Conservation (phyloP, 139 green algal genomes). For the Chlorella sorokiniana region DNA sequence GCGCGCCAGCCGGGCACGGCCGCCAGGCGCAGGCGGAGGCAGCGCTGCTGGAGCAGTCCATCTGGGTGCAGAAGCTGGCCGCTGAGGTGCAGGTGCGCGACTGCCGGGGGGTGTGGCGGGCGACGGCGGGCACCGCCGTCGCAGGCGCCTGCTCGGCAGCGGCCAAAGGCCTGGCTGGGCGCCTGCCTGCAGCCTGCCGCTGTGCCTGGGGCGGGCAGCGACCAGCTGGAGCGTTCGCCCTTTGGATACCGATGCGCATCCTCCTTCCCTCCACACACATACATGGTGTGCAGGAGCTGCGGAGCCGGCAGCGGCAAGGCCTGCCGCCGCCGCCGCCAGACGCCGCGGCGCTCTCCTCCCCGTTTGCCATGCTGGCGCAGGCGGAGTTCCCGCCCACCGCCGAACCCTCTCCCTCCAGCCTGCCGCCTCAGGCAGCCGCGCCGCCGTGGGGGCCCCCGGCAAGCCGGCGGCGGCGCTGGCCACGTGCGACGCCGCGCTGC, state of each 20-base stretch:
- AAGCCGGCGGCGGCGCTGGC: too few relatives aligned
- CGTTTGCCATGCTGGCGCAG: constrained; percentile 13
- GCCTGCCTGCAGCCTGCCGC: too few relatives aligned
- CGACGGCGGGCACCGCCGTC: too few relatives aligned
- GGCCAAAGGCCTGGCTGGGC: too few relatives aligned
- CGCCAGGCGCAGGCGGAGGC: constrained; percentile 23
- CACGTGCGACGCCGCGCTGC: constrained; percentile 11
- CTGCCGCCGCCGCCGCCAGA: not conserved
- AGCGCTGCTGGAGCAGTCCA: constrained; percentile 31
- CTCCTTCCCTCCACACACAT: too few relatives aligned
- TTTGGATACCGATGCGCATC: too few relatives aligned
- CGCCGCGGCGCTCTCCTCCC: not conserved
- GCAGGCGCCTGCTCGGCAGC: too few relatives aligned
- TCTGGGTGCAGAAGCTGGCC: constrained; percentile 30
- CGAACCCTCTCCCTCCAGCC: too few relatives aligned
- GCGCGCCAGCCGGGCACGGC: not conserved
- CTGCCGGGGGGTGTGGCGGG: not conserved
- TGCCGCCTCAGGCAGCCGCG: too few relatives aligned
- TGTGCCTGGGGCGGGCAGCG: too few relatives aligned
- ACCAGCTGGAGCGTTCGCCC: too few relatives aligned
- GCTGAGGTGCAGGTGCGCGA: constrained; percentile 21
- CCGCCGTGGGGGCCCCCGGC: too few relatives aligned
- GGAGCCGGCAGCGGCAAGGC: constrained; percentile 3
- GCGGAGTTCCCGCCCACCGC: not conserved
- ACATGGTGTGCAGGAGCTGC: constrained; percentile 15